Evolutionary conservation across 1,139 yeast genomes (phyloP), one percentile per base, ranked within the genome.

Genomic region (Protomyces macrosporus): DNA sequence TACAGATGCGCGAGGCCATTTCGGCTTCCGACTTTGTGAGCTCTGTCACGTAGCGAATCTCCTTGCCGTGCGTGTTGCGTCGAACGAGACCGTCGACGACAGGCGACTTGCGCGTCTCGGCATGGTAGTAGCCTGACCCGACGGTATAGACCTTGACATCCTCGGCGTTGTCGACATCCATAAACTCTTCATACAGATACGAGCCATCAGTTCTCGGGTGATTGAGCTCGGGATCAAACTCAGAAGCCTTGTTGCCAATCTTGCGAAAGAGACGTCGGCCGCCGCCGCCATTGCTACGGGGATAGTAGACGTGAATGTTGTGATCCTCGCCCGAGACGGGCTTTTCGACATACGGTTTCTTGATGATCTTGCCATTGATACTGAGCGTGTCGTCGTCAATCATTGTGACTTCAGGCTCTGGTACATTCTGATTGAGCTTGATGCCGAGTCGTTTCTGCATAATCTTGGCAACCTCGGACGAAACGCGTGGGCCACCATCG

Each of bases 301-400:
- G 88, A 74, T 93, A 93, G 75, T 95, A 95, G 55, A 95, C 93
- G 74, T 87, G 90, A 54, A 95, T 93, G 73, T 95, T 95, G 76
- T 95, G 99, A 75, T 95, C 97, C 76, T 95, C 99, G 55, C 99
- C 99, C 75, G 95, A 97, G 6, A 93, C 98, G 0, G 99, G 99
- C 71, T 95, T 95, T 75, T 95, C 99, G 37, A 95, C 98, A 79
- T 85, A 95, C 6, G 99, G 99, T 72, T 95, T 95, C 54, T 79
- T 80, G 76, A 95, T 77, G 12, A 79, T 77, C 69, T 83, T 75
- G 3, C 96, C 97, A 68, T 88, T 84, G 34, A 93, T 93, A 65
- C 79, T 79, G 64, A 95, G 80, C 0, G 97, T 90, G 72, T 95
- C 98, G 12, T 82, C 83, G 74, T 90, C 89, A 55, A 77, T 82